Evolutionary conservation across 352 stramenopile species (phyloP).

Genomic region (Phytophthora vignae): DNA sequence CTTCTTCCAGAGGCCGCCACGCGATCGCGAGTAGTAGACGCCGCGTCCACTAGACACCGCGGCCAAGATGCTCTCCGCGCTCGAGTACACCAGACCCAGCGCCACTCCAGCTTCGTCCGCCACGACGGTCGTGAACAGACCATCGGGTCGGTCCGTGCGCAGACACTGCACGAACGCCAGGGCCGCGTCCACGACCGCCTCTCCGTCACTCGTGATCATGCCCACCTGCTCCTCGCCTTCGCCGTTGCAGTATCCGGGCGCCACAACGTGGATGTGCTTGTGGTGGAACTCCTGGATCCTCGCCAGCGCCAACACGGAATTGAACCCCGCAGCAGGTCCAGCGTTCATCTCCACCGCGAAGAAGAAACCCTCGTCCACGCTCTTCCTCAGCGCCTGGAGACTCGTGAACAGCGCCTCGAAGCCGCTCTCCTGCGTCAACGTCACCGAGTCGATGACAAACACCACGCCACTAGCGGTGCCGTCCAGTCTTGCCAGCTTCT

Average conservation of each 20-base stretch:
- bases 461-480: slow-evolving; percentile 53
- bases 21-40: slow-evolving; percentile 96
- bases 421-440: slow-evolving; percentile 29
- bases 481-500: slow-evolving; percentile 52
- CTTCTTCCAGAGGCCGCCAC: slow-evolving; percentile 94
- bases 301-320: slow-evolving; percentile 39
- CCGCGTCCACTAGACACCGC: slow-evolving; percentile 89
- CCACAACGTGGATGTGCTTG: slow-evolving; percentile 69
- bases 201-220: slow-evolving; percentile 18
- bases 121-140: slow-evolving; percentile 95
- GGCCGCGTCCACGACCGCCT: slow-evolving; percentile 46
- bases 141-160: slow-evolving; percentile 90
- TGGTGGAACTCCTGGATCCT: slow-evolving; percentile 69
- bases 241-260: slow-evolving; percentile 32
- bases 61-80: slow-evolving; percentile 90
- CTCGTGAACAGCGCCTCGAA: slow-evolving; percentile 37
- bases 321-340: background rate
- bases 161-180: slow-evolving; percentile 80
- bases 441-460: slow-evolving; percentile 41
- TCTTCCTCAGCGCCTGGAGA: slow-evolving; percentile 49
- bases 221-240: slow-evolving; percentile 36
- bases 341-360: slow-evolving; percentile 61
- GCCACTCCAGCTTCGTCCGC: slow-evolving; percentile 90
- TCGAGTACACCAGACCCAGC: slow-evolving; percentile 96
- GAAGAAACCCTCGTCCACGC: slow-evolving; percentile 56